phyloP scores from a whole-genome alignment of 176 grass and related monocot species.

The Triticum timopheevii region DNA sequence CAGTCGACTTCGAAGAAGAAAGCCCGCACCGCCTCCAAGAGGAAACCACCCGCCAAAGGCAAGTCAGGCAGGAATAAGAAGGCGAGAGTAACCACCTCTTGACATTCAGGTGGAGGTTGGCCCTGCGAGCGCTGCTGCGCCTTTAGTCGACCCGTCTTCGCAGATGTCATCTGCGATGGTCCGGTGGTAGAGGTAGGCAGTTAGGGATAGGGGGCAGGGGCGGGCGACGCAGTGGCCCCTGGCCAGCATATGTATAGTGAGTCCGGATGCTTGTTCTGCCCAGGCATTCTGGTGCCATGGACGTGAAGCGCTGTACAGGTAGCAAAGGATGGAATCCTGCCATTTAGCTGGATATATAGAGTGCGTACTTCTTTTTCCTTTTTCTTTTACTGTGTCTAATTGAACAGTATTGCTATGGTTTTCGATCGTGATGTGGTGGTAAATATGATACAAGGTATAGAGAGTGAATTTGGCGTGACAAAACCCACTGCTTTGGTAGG shows the following conservation, averaged over 20 bases:
- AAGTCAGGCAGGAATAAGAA: conserved; percentile 51
- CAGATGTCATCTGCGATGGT: neutral
- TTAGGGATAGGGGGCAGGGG: neutral
- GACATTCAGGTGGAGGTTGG: conserved; percentile 37
- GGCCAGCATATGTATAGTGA: neutral
- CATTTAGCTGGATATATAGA: neutral
- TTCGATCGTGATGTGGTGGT: neutral
- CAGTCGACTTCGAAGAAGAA: conserved; percentile 37
- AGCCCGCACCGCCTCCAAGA: conserved; percentile 34
- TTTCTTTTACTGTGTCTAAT: neutral
- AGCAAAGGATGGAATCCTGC: neutral
- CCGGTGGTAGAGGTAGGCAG: neutral
- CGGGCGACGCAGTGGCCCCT: neutral
- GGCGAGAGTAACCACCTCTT: conserved; percentile 30
- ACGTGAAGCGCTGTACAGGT: conserved; percentile 12
- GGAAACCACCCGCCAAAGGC: conserved; percentile 35
- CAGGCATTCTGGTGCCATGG: neutral
- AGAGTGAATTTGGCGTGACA: neutral
- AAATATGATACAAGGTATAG: neutral
- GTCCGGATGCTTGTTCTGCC: neutral
- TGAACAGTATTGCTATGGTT: neutral
- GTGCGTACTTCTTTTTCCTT: neutral
- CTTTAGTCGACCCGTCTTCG: conserved; percentile 27
- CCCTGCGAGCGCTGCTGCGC: conserved; percentile 52
- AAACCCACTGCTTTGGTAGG: neutral